phyloP scores from a whole-genome alignment of 805 yeast species.

The Candida tibetensis region DNA sequence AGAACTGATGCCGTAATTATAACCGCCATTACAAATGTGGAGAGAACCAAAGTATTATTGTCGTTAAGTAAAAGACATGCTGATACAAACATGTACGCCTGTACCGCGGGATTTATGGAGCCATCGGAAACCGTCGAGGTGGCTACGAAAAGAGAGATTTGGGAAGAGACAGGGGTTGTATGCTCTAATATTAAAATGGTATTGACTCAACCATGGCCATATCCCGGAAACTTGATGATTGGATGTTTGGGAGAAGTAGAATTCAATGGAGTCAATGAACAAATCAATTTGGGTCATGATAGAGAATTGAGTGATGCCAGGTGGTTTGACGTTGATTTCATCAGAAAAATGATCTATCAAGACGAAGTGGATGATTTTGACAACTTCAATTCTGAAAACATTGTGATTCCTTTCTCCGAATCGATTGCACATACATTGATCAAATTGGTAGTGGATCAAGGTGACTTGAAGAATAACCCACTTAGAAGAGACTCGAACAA shows the following conservation, averaged over 20 bases:
- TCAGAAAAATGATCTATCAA: constrained; percentile 38
- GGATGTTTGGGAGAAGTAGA: constrained; percentile 86
- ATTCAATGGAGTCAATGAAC: constrained; percentile 61
- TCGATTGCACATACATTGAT: constrained; percentile 46
- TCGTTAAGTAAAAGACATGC: constrained; percentile 69
- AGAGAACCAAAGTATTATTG: constrained; percentile 60
- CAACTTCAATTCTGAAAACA: constrained; percentile 32
- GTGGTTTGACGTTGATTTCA: constrained; percentile 68
- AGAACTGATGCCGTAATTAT: constrained; percentile 89
- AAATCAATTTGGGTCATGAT: constrained; percentile 73
- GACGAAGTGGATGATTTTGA: constrained; percentile 16
- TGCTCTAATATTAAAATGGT: constrained; percentile 57
- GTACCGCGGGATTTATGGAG: constrained; percentile 95
- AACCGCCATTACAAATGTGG: constrained; percentile 67
- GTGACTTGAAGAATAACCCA: constrained; percentile 4
- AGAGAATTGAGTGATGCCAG: constrained; percentile 81
- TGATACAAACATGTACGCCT: constrained; percentile 58
- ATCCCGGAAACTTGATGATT: constrained; percentile 88
- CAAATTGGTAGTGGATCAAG: constrained; percentile 36
- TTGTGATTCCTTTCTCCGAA: constrained; percentile 42
- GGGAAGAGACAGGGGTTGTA: constrained; percentile 92
- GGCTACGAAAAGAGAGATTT: constrained; percentile 83
- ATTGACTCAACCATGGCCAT: constrained; percentile 96
- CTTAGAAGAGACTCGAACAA: neutral
- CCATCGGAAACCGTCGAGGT: constrained; percentile 90